Conservation (phyloP, 164 flowering plant genomes). For the Nelumbo lutea region DNA sequence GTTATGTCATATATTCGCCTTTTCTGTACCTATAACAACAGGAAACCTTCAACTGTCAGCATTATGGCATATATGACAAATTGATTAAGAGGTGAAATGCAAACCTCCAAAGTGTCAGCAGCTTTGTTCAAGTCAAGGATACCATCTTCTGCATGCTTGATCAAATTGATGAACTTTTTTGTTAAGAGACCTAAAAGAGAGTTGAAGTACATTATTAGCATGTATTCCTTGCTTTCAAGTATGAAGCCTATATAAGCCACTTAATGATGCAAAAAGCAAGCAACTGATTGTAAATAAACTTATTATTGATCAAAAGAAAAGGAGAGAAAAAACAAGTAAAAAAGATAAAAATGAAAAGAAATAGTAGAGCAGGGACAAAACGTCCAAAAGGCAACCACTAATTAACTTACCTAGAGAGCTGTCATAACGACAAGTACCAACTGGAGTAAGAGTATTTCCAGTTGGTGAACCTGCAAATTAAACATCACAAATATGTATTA, state of each 20-base stretch:
- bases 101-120: constrained; percentile 73
- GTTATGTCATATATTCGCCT: constrained; percentile 96
- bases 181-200: constrained; percentile 67
- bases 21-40: constrained; percentile 72
- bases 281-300: too few species aligned
- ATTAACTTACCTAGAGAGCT: constrained; percentile 59
- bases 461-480: constrained; percentile 56
- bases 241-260: background rate
- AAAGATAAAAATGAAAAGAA: too few species aligned
- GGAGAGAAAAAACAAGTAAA: background rate
- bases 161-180: constrained; percentile 71
- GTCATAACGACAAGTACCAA: constrained; percentile 78
- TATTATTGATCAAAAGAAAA: background rate
- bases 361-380: too few species aligned
- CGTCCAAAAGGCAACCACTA: background rate
- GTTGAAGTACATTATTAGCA: constrained; percentile 1
- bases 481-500: background rate
- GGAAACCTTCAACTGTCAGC: constrained; percentile 5
- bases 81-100: background rate
- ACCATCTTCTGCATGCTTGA: constrained; percentile 80
- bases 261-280: background rate
- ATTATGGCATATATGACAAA: background rate
- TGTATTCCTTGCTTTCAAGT: background rate
- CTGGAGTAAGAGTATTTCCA: constrained; percentile 55
- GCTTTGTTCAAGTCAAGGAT: constrained; percentile 83